Base-by-base conservation (phyloP, 1,139 yeast genomes). In the Magnusiomyces ingens region DNA sequence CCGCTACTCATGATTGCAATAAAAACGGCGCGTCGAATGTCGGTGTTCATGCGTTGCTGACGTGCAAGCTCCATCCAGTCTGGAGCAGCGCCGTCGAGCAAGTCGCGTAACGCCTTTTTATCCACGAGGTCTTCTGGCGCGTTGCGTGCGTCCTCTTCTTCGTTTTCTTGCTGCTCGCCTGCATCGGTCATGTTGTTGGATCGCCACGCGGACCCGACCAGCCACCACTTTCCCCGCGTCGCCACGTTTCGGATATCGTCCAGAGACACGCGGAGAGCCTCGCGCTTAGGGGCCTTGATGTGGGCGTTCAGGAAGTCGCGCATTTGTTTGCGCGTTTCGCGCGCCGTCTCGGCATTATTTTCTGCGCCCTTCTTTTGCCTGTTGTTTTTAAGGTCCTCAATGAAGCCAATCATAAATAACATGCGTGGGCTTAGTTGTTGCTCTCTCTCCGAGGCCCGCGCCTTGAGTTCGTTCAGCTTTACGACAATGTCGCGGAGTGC, bases 151-250 rank as follows among this genome's bases (percentile, higher is more conserved):
- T 51, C 13, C 12, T 21, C 22, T 19, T 26, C 44, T 5, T 18
- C 21, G 22, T 18, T n/a, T n/a, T 22, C 47, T 13, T 41, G 17
- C n/a, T 37, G 44, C 44, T 67, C 69, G 13, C 62, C 67, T 2
- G 65, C 56, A 49, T 64, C 66, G 1, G 64, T 63, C 40, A 35
- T 45, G n/a, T 29, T 45, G 18, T 57, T 58, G 48, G 67, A 71
- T 47, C 81, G 86, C 97, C 98, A 93, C 0, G 99, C 96, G 2
- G 98, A 87, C 47, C 99, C 99, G 40, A 94, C 91, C 45, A 93
- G 75, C 99, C 99, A 94, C 99, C 99, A 94, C 68, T 91, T 93
- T 54, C 99, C 99, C 59, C 82, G 79, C 0, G 84, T 79, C 12
- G 83, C 87, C 32, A 88, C 77, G 58, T 80, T 81, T 50, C 80